A percentile compares a stretch with the other conserved stretches of the same genome.
Conservation (phyloP, 2,329 filamentous ascomycete genomes). For the Microcyclospora tardicrescens region DNA sequence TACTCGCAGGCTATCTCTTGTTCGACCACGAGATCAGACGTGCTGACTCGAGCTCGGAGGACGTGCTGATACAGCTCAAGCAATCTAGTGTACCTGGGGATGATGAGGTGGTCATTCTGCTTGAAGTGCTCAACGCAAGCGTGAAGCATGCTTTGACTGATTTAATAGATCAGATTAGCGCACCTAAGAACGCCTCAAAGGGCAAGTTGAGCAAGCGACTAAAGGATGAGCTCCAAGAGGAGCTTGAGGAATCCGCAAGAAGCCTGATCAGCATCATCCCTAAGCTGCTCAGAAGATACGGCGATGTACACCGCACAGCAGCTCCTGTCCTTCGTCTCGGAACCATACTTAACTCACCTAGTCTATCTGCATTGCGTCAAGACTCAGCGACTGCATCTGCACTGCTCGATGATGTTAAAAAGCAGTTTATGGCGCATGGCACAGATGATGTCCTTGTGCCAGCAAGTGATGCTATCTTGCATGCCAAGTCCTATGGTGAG, state of each 20-base stretch:
- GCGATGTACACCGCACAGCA: conserved; percentile 75
- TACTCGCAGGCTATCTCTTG: conserved; percentile 76
- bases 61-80: conserved; percentile 52
- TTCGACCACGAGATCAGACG: conserved; percentile 63
- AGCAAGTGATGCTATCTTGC: conserved; percentile 67
- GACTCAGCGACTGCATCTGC: conserved; percentile 68
- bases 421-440: conserved; percentile 86
- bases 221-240: conserved; percentile 50
- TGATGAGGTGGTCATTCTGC: conserved; percentile 68
- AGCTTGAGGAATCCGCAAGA: conserved; percentile 65
- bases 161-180: conserved; percentile 47
- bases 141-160: conserved; percentile 62
- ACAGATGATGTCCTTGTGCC: conserved; percentile 75
- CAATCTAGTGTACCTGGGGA: conserved; percentile 59
- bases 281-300: conserved; percentile 80
- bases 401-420: conserved; percentile 80
- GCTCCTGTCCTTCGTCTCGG: conserved; percentile 75
- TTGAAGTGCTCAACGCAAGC: conserved; percentile 74
- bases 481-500: conserved; percentile 76
- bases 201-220: conserved; percentile 44
- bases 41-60: conserved; percentile 43
- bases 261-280: conserved; percentile 70
- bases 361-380: conserved; percentile 80
- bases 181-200: conserved; percentile 31
- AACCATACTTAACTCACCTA: conserved; percentile 71